Evolutionary conservation across 1,139 yeast species (phyloP), one percentile per base, ranked within the genome.

Genomic region (Suhomyces bolitotheri): DNA sequence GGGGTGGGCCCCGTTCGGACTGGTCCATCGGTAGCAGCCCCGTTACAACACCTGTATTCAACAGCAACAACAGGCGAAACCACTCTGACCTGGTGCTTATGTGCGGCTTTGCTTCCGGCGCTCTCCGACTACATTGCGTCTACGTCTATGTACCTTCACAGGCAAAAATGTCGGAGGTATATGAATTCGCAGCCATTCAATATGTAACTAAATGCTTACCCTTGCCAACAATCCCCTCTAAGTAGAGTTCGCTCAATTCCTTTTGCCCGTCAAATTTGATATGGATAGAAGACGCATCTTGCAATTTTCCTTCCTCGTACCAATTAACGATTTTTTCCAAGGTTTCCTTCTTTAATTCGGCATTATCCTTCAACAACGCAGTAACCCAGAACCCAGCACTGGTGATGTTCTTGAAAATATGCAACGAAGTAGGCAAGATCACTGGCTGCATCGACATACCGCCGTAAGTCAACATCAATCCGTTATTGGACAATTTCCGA

Each of bases 391-490:
- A 92, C 0, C 99, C 98, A 27, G 81, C 78, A 40, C 90, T 80
- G 13, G 86, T 82, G 41, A 92, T 62, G 54, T 90, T 85, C 60
- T 89, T 92, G 71, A 92, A 92, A 46, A 94, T 90, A 54, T 87
- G 86, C 43, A 87, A 66, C 1, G 96, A 79, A 1, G 97, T 88
- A 27, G 97, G 97, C 40, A 92, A 63, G 12, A 79, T 76, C 16
- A 94, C 94, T 3, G 98, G 98, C 63, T 88, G 92, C 70, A 82
- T 81, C 5, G 97, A 87, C 98, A 92, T 92, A 32, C 96, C 98
- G 19, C 99, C 99, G 56, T 92, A 92, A 1, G 98, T 89, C 51
- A 86, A 79, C 71, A 92, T 71, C 45, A 84, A 72, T 20, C 89
- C 87, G 43, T 78, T 73, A 14, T 64, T 56, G 34, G 76, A 79